Base-by-base conservation (phyloP, 2,329 filamentous ascomycete genomes). In the Tothia fuscella region DNA sequence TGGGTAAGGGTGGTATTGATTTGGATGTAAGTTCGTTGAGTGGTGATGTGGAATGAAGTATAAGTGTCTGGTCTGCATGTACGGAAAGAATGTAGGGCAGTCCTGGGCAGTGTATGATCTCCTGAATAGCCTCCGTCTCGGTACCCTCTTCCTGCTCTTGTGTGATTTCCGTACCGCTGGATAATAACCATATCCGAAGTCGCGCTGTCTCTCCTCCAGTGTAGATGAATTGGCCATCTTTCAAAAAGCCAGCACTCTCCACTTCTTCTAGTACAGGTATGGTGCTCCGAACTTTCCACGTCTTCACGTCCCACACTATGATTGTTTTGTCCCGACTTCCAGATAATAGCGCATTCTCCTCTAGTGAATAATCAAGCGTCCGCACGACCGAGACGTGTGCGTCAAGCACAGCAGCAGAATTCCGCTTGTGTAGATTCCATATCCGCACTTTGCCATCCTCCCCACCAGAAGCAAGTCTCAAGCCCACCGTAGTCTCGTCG, bases 331-430 rank as follows among this genome's bases (percentile, higher is more conserved):
- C 91, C 63, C 91, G 76, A 56, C 87, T 83, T 16, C 78, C 86
- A 4, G 87, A 91, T 2, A 98, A 71, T 22, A 98, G 66, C 4
- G 78, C 67, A 54, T 89, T 78, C 53, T 87, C 76, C 42, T 78
- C 65, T 0, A 76, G 60, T 4, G 83, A 91, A 58, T 83, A 98
- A 51, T 91, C 83, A 38, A 98, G 60, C 40, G 78, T 79, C 50
- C 87, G 80, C n/a, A 98, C 84, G 50, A 96, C 84, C 7, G 91
- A 96, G 17, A 94, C 87, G 57, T 98, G 93, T 1, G 87, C 91
- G 46, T 96, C 87, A 24, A 94, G 68, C 14, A 79, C 78, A 16
- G 84, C 82, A 17, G 85, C 69, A 45, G 80, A 79, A 48, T 75
- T 83, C 43, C 84, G 76, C 64, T 85, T 93, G 61, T 88, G 78